Evolutionary conservation across 2,329 filamentous ascomycete species (phyloP).

Genomic region (Botrytis galanthina): DNA sequence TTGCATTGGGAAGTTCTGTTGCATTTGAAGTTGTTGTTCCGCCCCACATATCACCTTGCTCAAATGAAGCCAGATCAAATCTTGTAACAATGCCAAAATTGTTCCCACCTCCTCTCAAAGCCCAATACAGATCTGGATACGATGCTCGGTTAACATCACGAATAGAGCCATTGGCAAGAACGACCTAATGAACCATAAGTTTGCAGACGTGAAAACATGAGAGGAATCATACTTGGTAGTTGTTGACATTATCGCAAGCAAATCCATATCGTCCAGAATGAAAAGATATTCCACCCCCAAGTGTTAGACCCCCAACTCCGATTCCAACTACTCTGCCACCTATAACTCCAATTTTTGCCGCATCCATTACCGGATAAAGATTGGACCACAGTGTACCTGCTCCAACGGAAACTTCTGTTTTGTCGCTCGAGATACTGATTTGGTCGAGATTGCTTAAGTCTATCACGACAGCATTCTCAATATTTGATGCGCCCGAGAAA

Average conservation of each 20-base stretch:
- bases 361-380: constrained; percentile 30
- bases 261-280: constrained; percentile 27
- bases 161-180: constrained; percentile 50
- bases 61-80: constrained; percentile 45
- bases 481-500: constrained; percentile 49
- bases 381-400: constrained; percentile 42
- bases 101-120: constrained; percentile 50
- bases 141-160: constrained; percentile 41
- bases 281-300: constrained; percentile 31
- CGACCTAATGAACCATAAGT: constrained; percentile 32
- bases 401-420: constrained; percentile 38
- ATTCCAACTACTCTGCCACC: constrained; percentile 40
- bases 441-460: constrained; percentile 42
- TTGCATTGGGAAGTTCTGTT: not conserved
- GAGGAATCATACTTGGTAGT: constrained; percentile 21
- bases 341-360: constrained; percentile 38
- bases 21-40: constrained; percentile 11
- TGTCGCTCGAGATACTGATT: constrained; percentile 34
- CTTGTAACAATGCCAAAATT: constrained; percentile 44
- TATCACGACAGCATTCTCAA: constrained; percentile 49
- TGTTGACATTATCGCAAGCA: constrained; percentile 27
- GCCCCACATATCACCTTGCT: constrained; percentile 25
- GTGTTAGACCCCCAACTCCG: constrained; percentile 29
- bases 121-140: constrained; percentile 49
- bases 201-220: not conserved